Base-by-base conservation (phyloP, 139 green algal genomes). In the Pycnococcus provasolii region DNA sequence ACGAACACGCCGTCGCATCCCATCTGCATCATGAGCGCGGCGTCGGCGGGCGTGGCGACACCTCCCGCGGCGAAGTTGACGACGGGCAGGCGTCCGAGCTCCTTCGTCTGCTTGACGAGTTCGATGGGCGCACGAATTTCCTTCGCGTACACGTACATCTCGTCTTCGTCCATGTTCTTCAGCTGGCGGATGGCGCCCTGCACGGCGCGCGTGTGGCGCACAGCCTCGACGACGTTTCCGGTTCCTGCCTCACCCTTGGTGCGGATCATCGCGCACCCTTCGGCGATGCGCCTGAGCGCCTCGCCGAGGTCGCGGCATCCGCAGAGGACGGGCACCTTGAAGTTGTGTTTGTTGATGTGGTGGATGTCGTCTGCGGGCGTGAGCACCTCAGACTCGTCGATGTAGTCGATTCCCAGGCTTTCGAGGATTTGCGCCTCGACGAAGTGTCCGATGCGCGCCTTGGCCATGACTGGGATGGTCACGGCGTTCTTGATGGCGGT, bases 291-390 rank as follows among this genome's bases (percentile, higher is more conserved):
- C 52, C 93, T 82, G 42, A 99, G 86, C 9, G 93, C 93, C 86
- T 99, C 93, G 8, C 93, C 93, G 26, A 99, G 80, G 81, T 99
- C 88, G 26, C 93, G 90, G 84, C 93, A 99, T 45, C 93, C 93
- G 72, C 93, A 99, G n/a, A 99, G 89, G 71, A 97, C 96, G 1
- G 93, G 93, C 42, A 96, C 88, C 80, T 92, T 95, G 87, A 96
- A 98, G 79, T 96, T 92, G 84, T 97, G 93, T 89, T 99, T 99
- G 89, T 97, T 97, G 78, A 95, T 98, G 93, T 99, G 93, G 81
- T 99, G 89, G 44, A 93, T 79, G 64, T 99, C 93, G 72, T 99
- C 93, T 37, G 93, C 93, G 15, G 92, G 93, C 4, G 93, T 98
- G 5, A 99, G 83, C 51, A 99, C 92, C 86, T 99, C 93, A 45